phyloP scores from a whole-genome alignment of 148 eudicot genomes.

The Amaranthus cruentus region DNA sequence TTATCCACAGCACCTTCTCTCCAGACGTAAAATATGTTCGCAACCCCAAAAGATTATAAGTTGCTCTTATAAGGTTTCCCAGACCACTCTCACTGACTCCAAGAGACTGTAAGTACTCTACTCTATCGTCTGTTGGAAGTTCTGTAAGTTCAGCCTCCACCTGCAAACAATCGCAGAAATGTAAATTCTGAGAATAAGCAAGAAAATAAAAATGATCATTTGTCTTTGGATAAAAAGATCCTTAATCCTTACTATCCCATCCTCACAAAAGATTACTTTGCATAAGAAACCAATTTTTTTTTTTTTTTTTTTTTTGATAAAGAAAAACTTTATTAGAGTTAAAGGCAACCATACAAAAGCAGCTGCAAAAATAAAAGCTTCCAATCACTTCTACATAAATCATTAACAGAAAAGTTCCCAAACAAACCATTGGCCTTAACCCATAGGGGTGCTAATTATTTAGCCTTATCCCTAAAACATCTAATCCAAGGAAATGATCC shows the following conservation, averaged over 20 bases:
- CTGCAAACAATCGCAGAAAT: slow-evolving; percentile 35
- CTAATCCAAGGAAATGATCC: no score
- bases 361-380: no score
- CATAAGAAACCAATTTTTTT: no score
- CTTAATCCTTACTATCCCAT: background rate
- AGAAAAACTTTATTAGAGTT: no score
- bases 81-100: slow-evolving; percentile 94
- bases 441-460: no score
- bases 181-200: background rate
- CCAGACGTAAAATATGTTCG: slow-evolving; percentile 97
- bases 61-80: slow-evolving; percentile 89
- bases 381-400: no score
- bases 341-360: no score
- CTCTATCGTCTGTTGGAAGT: slow-evolving; percentile 82
- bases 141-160: slow-evolving; percentile 96
- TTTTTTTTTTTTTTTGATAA: no score
- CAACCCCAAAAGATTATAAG: slow-evolving; percentile 82
- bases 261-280: no score
- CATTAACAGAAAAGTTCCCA: no score
- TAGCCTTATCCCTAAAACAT: no score
- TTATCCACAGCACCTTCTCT: slow-evolving; percentile 62
- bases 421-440: no score
- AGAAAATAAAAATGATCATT: background rate
- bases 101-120: slow-evolving; percentile 79
- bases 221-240: background rate